Evolutionary conservation across 164 flowering plant genomes (phyloP).

Genomic region (Aristolochia californica): DNA sequence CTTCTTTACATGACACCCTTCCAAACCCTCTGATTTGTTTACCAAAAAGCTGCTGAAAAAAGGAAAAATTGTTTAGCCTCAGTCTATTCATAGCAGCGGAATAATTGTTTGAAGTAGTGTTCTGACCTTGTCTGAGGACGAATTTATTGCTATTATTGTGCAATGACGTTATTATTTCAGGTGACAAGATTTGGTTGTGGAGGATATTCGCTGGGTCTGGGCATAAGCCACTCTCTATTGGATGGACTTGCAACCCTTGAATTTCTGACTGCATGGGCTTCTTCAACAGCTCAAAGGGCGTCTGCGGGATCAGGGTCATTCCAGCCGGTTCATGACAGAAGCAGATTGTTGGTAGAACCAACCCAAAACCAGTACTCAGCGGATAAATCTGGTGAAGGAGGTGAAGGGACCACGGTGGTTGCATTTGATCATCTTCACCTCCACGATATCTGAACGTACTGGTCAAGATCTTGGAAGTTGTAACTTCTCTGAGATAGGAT

Average conservation of each 20-base stretch:
- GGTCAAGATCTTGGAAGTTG: neutral
- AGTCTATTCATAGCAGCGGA: no score
- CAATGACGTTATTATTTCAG: conserved; percentile 5
- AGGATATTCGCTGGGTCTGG: conserved; percentile 29
- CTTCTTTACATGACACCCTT: conserved; percentile 1
- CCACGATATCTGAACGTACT: neutral
- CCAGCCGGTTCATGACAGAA: conserved; percentile 1
- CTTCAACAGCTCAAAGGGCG: neutral
- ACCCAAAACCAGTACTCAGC: neutral
- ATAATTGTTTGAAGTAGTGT: no score
- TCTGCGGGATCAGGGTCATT: neutral
- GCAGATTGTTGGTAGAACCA: neutral
- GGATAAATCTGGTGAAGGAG: neutral
- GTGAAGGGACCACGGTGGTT: neutral
- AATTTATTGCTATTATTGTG: neutral
- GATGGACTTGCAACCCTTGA: conserved; percentile 1
- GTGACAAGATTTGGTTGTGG: conserved; percentile 37
- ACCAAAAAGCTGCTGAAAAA: conserved; percentile 3
- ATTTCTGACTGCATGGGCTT: conserved; percentile 8
- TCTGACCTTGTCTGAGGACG: neutral
- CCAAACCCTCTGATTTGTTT: conserved; percentile 3
- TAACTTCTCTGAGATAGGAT: conserved; percentile 6
- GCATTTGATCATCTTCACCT: neutral
- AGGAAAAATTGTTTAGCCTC: no score
- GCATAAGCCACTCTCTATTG: conserved; percentile 25